Percentiles rank a stretch among this genome's conserved stretches.
phyloP scores from a whole-genome alignment of 208 protist species.

The Trypanosomatidae sp. region DNA sequence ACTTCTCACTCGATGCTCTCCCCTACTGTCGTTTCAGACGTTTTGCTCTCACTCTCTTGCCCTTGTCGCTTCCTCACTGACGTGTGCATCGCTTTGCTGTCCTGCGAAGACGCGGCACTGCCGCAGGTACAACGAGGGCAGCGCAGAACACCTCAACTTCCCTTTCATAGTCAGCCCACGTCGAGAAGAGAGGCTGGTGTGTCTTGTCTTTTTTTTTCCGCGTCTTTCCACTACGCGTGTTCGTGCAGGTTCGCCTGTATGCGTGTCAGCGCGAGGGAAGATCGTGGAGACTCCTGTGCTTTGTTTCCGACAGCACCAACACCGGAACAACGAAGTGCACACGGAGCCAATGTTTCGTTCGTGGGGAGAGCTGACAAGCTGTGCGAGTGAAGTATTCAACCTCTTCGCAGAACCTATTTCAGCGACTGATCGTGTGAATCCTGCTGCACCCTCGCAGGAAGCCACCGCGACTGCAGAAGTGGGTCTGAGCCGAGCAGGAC shows the following conservation, averaged over 20 bases:
- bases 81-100: neutral
- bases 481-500: constrained; percentile 11
- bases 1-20: neutral
- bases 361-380: constrained; percentile 40
- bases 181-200: neutral
- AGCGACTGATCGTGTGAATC: neutral
- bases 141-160: neutral
- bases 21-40: neutral
- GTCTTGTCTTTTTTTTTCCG: neutral
- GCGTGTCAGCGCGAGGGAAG: neutral
- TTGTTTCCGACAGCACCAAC: neutral
- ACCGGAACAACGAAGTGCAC: neutral
- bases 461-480: neutral
- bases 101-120: neutral
- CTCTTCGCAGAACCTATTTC: constrained; percentile 24
- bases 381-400: constrained; percentile 45
- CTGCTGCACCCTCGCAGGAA: neutral
- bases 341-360: constrained; percentile 50
- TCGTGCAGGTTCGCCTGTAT: neutral
- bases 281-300: neutral
- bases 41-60: neutral
- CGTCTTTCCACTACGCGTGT: neutral
- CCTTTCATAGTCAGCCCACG: too few species aligned
- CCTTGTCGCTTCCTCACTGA: neutral
- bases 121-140: neutral